Conservation (phyloP, 1,139 yeast species). For the Torulaspora pretoriensis region DNA sequence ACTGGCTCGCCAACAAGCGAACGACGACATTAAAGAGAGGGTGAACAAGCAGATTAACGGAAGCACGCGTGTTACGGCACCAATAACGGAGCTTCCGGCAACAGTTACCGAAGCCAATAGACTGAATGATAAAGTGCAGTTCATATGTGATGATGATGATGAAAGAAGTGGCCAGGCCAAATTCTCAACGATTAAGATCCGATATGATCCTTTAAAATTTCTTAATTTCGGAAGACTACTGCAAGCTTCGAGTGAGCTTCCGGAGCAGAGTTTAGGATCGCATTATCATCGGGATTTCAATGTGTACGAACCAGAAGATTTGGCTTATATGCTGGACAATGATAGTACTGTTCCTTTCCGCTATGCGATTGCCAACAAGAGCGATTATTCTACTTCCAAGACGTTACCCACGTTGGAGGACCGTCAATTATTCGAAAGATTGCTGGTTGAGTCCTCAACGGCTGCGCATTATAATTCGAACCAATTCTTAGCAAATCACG, state of each 20-base stretch:
- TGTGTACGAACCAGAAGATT: conserved; percentile 22
- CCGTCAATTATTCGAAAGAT: conserved; percentile 23
- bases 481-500: conserved; percentile 20
- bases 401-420: conserved; percentile 29
- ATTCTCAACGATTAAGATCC: conserved; percentile 20
- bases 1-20: not conserved
- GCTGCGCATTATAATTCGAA: conserved; percentile 31
- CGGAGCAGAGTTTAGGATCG: conserved; percentile 5
- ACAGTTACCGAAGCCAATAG: conserved; percentile 20
- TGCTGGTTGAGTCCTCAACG: conserved; percentile 20
- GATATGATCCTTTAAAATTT: conserved; percentile 27
- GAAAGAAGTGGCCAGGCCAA: conserved; percentile 4
- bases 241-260: conserved; percentile 8
- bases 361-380: conserved; percentile 26
- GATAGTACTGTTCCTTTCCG: conserved; percentile 27
- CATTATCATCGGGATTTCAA: conserved; percentile 20
- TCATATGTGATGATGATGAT: conserved; percentile 8
- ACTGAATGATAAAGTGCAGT: conserved; percentile 22
- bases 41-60: not conserved
- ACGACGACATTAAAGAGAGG: not conserved
- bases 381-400: conserved; percentile 24
- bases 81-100: conserved; percentile 12
- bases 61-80: not conserved
- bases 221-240: conserved; percentile 26
- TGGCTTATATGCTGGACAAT: conserved; percentile 22